Evolutionary conservation across 176 grass and related monocot species (phyloP), one percentile per base, ranked within the genome.

Genomic region (Zoysia japonica): DNA sequence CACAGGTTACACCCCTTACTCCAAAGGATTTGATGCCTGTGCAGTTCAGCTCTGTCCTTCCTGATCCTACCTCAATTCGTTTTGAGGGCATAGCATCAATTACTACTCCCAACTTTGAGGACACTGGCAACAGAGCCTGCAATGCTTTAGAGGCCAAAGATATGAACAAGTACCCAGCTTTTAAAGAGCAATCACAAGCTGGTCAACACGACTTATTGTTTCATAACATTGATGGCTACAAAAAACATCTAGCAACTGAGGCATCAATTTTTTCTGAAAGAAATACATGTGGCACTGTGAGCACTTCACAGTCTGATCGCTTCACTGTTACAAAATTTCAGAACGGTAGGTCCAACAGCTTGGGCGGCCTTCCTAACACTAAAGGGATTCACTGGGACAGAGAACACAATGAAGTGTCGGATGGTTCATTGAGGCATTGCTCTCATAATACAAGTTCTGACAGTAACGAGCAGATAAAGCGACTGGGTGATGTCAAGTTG

Each of bases 401-500:
- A 20, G 76, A 64, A 15, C 74, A 65, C 3, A 79, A 78, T 57
- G 87, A 78, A 72, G 47, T 51, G 67, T 42, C 3, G 0, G 84
- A 89, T 7, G 48, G 45, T 36, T 74, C 68, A 11, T 41, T 75
- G 65, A 88, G 37, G 60, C 56, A 71, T 71, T 84, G 70, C 60
- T 73, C 76, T 17, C 20, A 59, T 17, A 90, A 77, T 47, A n/a
- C 76, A 88, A 83, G 65, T 63, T 61, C 80, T 15, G 88, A 84
- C 54, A 72, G 68, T 43, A 78, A 89, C 5, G 83, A 88, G 62
- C 87, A 85, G 44, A 70, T n/a, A 45, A 88, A 85, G 66, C 77
- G 80, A 35, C 61, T 89, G 8, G 85, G 85, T 53, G 93, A 97
- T 87, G 88, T 97, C 13, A 97, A 97, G 73, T 83, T 97, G 13